phyloP scores from a whole-genome alignment of 1,139 yeast species.

The Candida anutae region DNA sequence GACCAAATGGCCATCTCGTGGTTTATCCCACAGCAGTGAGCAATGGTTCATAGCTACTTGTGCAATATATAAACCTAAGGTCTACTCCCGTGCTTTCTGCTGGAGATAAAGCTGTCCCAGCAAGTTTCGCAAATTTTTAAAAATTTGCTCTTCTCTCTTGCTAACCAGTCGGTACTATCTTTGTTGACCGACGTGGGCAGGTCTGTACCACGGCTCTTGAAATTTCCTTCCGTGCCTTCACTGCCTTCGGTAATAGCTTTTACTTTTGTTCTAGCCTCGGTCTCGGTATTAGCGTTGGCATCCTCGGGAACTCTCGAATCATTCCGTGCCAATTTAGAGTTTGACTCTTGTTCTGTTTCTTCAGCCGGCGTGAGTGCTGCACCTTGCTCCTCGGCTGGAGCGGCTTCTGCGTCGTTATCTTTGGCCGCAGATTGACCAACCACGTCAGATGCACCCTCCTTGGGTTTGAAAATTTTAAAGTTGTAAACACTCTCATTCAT shows the following conservation, averaged over 20 bases:
- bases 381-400: not conserved
- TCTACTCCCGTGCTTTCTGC: no score
- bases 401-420: not conserved
- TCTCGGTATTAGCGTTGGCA: constrained; percentile 1
- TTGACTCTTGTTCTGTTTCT: constrained; percentile 4
- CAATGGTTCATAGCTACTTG: no score
- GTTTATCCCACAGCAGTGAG: no score
- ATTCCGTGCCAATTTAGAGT: constrained; percentile 1
- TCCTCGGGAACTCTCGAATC: constrained; percentile 1
- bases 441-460: constrained; percentile 1
- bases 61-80: no score
- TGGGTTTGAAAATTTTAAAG: constrained; percentile 27
- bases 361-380: not conserved
- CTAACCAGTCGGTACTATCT: constrained; percentile 10
- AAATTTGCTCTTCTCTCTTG: constrained; percentile 37
- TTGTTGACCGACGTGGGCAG: not conserved
- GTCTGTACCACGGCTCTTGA: no score
- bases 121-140: constrained; percentile 46
- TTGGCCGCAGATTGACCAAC: constrained; percentile 1
- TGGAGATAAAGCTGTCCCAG: constrained; percentile 40
- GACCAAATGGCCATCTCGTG: no score
- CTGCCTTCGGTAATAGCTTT: constrained; percentile 2
- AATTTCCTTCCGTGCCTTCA: constrained; percentile 1
- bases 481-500: constrained; percentile 39
- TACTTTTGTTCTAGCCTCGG: constrained; percentile 3